Evolutionary conservation across 2,329 filamentous ascomycete genomes (phyloP), one percentile per base, ranked within the genome.

Genomic region (Tricladium varicosporioides): DNA sequence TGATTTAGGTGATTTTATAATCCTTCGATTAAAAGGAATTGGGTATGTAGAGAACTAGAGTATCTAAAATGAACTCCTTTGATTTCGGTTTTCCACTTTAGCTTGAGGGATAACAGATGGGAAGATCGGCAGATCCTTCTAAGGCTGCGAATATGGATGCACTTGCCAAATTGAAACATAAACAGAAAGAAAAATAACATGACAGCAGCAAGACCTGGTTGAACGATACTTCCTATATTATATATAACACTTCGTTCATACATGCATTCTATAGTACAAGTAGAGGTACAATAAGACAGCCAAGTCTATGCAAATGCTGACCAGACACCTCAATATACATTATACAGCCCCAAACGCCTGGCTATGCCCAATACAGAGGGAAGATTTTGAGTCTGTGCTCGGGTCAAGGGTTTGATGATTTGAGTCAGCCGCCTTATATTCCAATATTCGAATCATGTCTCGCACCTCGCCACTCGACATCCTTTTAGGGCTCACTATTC

Each of bases 361-460:
- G 68, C 68, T 70, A 70, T 69, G 66, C 65, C 51, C 53, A 64
- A 65, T 64, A 64, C 62, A 68, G 67, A 69, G 66, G 61, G 68
- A 69, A 70, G 66, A 69, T 68, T 69, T 68, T 53, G 59, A 63
- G 53, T 56, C 42, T 49, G 44, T 59, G 54, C 61, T 60, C 54
- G 44, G 32, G 54, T 54, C 52, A 54, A 58, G 42, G 53, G 48
- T 48, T 15, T 40, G 49, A 48, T 15, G 50, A 53, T 62, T 61
- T 54, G 51, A 53, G 22, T 32, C 43, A 50, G 50, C 19, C 45
- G 36, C 32, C 43, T 40, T 53, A 18, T 45, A 15, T 47, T 57
- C 47, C 51, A 52, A 22, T 47, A 51, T 33, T 18, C 50, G 36
- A 55, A 51, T 45, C 47, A 19, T 54, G 19, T 42, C 36, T 22